These are phyloP conservation scores for Ceratobasidium theobromae DNA, from an alignment of 1,284 basidiomycete species.

Conservation along the genomic window DNA sequence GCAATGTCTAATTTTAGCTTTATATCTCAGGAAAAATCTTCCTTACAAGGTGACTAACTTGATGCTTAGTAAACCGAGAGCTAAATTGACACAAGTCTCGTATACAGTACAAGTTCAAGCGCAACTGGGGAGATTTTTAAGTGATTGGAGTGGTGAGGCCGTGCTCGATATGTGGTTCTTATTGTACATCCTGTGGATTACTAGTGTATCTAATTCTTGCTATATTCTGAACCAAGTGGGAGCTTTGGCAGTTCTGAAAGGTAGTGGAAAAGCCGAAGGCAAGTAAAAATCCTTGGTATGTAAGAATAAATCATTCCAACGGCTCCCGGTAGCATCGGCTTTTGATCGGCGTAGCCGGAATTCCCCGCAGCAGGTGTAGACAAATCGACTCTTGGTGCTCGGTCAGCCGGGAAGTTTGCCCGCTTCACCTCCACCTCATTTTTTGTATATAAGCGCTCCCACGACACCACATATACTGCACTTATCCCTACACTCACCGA, in stretches of 20 bases:
- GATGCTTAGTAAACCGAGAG: not conserved
- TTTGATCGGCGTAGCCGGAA: no score
- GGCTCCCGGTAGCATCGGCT: no score
- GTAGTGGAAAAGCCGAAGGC: no score
- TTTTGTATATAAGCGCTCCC: not conserved
- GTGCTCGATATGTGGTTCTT: no score
- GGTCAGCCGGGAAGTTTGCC: not conserved
- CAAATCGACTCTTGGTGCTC: not conserved
- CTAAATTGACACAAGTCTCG: slow-evolving; percentile 39
- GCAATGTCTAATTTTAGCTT: slow-evolving; percentile 6
- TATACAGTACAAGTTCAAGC: slow-evolving; percentile 83
- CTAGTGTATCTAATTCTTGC: slow-evolving; percentile 8
- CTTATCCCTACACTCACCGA: not conserved
- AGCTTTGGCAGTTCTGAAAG: no score
- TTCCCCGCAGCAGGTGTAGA: not conserved
- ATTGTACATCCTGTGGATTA: not conserved
- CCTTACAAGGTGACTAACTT: slow-evolving; percentile 74
- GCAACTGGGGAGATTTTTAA: slow-evolving; percentile 82
- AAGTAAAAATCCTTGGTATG: no score
- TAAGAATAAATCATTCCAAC: no score
- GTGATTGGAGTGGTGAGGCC: not conserved
- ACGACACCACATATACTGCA: not conserved
- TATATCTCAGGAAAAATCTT: slow-evolving; percentile 60
- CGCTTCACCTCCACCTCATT: not conserved
- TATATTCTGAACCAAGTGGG: not conserved